Evolutionary conservation across 768 basidiomycete genomes (phyloP).

Genomic region (Naganishia friedmannii): DNA sequence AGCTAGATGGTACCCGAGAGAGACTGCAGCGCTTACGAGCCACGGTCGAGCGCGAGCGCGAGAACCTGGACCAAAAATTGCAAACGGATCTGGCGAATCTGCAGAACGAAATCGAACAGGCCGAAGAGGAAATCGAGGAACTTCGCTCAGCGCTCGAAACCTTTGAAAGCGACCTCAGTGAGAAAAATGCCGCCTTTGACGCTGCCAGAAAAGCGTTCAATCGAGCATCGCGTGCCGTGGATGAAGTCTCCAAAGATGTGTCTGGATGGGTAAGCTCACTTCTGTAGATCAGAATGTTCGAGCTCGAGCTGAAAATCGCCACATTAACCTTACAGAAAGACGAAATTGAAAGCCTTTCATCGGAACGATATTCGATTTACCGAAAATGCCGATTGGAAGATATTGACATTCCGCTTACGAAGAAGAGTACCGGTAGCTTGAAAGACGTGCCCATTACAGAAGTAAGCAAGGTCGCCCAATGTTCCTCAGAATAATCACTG

Average conservation of each 20-base stretch:
- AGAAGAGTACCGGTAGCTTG: constrained; percentile 61
- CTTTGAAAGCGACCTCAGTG: constrained; percentile 18
- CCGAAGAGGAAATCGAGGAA: constrained; percentile 21
- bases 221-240: constrained; percentile 1
- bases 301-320: neutral
- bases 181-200: constrained; percentile 29
- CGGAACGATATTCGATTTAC: constrained; percentile 82
- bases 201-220: constrained; percentile 29
- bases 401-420: constrained; percentile 72
- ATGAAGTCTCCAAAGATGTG: constrained; percentile 43
- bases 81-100: constrained; percentile 37
- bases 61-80: constrained; percentile 49
- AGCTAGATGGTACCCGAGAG: constrained; percentile 64
- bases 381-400: constrained; percentile 92
- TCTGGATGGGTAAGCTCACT: constrained; percentile 58
- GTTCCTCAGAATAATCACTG: neutral
- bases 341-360: constrained; percentile 80
- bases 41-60: constrained; percentile 12
- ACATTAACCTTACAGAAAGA: constrained; percentile 61
- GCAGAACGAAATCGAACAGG: constrained; percentile 14
- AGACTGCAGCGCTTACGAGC: constrained; percentile 61
- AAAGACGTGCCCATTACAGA: constrained; percentile 93
- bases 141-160: constrained; percentile 54
- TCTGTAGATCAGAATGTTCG: too few species aligned
- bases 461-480: constrained; percentile 55